phyloP scores from a whole-genome alignment of 1,139 yeast species.

The Kodamaea suecica region DNA sequence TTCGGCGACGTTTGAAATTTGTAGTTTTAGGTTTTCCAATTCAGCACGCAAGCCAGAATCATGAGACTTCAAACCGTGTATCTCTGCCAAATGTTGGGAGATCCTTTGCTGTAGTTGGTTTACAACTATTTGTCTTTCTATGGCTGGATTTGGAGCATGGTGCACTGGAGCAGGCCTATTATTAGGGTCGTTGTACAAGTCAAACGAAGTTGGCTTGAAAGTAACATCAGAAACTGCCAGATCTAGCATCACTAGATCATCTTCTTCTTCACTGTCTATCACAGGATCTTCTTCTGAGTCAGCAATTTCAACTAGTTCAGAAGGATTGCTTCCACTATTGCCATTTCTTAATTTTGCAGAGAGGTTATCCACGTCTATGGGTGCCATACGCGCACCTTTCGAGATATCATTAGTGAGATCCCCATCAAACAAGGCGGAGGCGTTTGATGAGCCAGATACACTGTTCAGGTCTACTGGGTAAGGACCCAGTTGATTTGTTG shows the following conservation, averaged over 20 bases:
- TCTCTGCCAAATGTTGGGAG: background rate
- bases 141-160: constrained; percentile 16
- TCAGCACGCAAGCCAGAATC: background rate
- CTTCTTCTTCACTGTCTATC: constrained; percentile 17
- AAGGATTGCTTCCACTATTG: no score
- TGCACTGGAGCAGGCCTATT: constrained; percentile 37
- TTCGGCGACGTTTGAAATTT: background rate
- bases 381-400: background rate
- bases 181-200: constrained; percentile 9
- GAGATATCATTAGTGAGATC: background rate
- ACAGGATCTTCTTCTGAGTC: constrained; percentile 1
- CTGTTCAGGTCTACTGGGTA: background rate
- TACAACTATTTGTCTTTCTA: background rate
- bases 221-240: constrained; percentile 17
- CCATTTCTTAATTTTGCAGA: background rate
- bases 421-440: background rate
- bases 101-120: constrained; percentile 1
- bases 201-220: constrained; percentile 21
- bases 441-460: constrained; percentile 1
- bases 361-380: background rate
- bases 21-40: background rate
- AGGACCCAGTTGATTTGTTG: background rate
- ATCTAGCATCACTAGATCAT: constrained; percentile 21
- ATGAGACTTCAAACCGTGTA: background rate
- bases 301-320: background rate